Base-by-base conservation (phyloP, 345 rosid species). In the Lepidium sativum region DNA sequence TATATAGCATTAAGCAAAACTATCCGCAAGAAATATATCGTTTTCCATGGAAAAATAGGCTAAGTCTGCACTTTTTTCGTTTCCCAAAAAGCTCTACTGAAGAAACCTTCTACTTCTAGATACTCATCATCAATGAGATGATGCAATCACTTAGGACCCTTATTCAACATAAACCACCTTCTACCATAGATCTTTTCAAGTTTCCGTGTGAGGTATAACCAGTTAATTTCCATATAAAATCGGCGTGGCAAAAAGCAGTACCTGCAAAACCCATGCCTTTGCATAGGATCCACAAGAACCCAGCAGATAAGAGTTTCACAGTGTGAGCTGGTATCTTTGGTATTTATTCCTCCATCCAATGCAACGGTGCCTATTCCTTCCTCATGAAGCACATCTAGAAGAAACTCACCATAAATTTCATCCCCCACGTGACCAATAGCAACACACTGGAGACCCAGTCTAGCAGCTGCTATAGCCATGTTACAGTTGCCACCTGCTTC, bases 401-500 rank as follows among this genome's bases (percentile, higher is more conserved):
- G 89, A 73, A 91, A 94, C n/a, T 80, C 67, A 47, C 97, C 96
- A 39, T 94, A 88, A 15, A 84, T 80, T 62, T 91, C 99, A 39
- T 82, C 47, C 32, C 99, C 99, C 1, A 94, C 83, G 44, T 91
- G 92, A 60, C 97, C 99, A 57, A 94, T 76, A 32, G 96, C 68
- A 41, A 83, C 74, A 63, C 96, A 94, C 40, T 67, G 47, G 59
- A 94, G 97, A 27, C 99, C 97, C 63, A 94, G 63, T 49, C 99
- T 90, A 40, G 99, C 91, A 55, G 92, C 97, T 39, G 96, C 99
- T 80, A 94, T 94, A 54, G 92, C 99, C 80, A 87, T 74, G 77
- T 94, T 94, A 82, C 97, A 90, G 75, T 94, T 94, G 15, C 99
- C 99, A 41, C 96, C 99, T 55, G 96, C 99, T 83, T 94, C 99